Evolutionary conservation across 179 eudicot genomes (phyloP).

Genomic region (Nepenthes alata): DNA sequence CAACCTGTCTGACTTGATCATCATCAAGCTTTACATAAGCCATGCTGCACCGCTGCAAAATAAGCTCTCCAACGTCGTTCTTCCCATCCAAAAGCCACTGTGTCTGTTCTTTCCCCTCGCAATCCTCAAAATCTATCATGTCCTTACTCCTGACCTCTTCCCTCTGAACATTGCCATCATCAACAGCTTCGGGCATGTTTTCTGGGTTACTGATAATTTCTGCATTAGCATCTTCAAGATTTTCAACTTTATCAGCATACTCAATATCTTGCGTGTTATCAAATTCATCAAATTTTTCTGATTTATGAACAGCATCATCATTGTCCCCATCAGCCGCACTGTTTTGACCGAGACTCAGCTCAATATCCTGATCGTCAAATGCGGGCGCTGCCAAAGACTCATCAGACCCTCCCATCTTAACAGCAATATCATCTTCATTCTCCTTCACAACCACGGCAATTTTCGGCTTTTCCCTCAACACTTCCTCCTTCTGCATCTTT

Average conservation of each 20-base stretch:
- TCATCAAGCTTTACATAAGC: constrained; percentile 15
- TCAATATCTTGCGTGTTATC: constrained; percentile 3
- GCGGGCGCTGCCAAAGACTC: constrained; percentile 12
- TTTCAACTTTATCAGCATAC: constrained; percentile 4
- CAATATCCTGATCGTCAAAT: constrained; percentile 17
- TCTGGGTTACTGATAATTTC: neutral
- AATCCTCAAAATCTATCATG: constrained; percentile 37
- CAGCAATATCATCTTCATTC: constrained; percentile 24
- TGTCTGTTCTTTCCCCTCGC: constrained; percentile 32
- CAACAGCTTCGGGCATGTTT: constrained; percentile 4
- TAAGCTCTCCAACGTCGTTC: constrained; percentile 22
- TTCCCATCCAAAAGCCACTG: constrained; percentile 44
- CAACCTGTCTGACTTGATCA: constrained; percentile 26
- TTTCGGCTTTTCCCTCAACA: constrained; percentile 15
- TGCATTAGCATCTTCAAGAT: neutral
- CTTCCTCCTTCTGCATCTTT: constrained; percentile 34
- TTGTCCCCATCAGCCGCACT: neutral
- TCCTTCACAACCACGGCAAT: constrained; percentile 19
- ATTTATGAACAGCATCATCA: neutral
- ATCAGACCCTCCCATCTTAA: constrained; percentile 20
- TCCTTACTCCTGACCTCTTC: constrained; percentile 29
- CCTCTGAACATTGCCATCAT: constrained; percentile 9
- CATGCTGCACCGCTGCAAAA: constrained; percentile 44
- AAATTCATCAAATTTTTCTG: neutral
- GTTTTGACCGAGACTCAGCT: constrained; percentile 29